Conservation (phyloP, 2,329 filamentous ascomycete species). For the Colletotrichum liaoningense region DNA sequence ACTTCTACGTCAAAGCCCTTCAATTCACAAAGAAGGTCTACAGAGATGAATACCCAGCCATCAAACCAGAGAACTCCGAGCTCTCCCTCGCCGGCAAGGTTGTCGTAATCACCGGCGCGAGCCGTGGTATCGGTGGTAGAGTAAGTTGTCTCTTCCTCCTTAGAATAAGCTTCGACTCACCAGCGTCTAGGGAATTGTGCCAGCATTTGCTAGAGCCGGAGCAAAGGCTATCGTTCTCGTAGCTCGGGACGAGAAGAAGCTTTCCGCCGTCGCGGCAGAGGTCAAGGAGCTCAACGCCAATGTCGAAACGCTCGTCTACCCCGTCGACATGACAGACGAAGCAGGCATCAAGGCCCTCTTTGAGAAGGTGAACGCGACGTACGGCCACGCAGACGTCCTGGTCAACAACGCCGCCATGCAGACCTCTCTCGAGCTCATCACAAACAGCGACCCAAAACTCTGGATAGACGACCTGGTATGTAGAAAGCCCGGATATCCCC, state of each 20-base stretch:
- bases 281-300: constrained; percentile 42
- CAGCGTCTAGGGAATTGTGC: constrained; percentile 30
- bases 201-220: constrained; percentile 38
- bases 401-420: constrained; percentile 52
- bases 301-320: constrained; percentile 21
- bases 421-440: not conserved
- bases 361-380: constrained; percentile 43
- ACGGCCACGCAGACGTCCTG: constrained; percentile 55
- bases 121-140: constrained; percentile 66
- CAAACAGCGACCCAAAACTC: not conserved
- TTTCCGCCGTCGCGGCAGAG: constrained; percentile 46
- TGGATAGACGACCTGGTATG: constrained; percentile 15
- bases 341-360: constrained; percentile 42
- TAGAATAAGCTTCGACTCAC: not conserved
- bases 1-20: constrained; percentile 6
- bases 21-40: constrained; percentile 5
- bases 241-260: constrained; percentile 48
- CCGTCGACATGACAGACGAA: not conserved
- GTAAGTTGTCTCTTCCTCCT: not conserved
- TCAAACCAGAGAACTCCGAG: constrained; percentile 47
- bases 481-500: not conserved
- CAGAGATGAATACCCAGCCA: constrained; percentile 42
- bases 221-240: constrained; percentile 40
- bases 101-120: constrained; percentile 74
- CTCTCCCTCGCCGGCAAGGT: constrained; percentile 54